Evolutionary conservation across 1,284 basidiomycete genomes (phyloP).

Genomic region (Microbotryum silenes-acaulis): DNA sequence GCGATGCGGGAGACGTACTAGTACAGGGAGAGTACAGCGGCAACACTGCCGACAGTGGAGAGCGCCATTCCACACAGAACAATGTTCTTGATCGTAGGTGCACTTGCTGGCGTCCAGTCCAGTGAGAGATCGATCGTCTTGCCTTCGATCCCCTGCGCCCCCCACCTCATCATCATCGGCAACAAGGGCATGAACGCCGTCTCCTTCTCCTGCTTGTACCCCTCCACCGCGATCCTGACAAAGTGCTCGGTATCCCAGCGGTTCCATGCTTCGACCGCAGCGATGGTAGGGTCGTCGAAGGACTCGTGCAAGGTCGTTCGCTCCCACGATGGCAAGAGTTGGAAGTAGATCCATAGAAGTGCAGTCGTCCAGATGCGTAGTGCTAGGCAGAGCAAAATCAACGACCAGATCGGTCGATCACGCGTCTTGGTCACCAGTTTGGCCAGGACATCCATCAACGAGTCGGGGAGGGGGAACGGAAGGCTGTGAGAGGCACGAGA

Average conservation of each 20-base stretch:
- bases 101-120: conserved; percentile 31
- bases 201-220: conserved; percentile 70
- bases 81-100: conserved; percentile 35
- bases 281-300: not conserved
- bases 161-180: conserved; percentile 51
- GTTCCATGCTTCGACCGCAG: conserved; percentile 37
- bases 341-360: too few relatives aligned
- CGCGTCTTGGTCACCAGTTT: too few relatives aligned
- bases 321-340: too few relatives aligned
- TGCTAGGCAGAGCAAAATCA: too few relatives aligned
- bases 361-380: too few relatives aligned
- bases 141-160: conserved; percentile 37
- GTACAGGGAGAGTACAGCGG: conserved; percentile 54
- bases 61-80: conserved; percentile 34
- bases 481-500: too few relatives aligned
- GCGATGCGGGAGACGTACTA: conserved; percentile 39
- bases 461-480: too few relatives aligned
- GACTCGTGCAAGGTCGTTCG: too few relatives aligned
- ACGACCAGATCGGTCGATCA: too few relatives aligned
- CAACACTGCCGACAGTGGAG: conserved; percentile 35
- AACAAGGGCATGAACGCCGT: conserved; percentile 80
- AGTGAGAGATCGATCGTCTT: not conserved
- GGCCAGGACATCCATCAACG: too few relatives aligned
- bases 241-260: conserved; percentile 91
- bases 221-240: conserved; percentile 51